These are phyloP conservation scores for Xylaria sp. DNA, from an alignment of 2,329 filamentous ascomycete species.

Conservation along the genomic window DNA sequence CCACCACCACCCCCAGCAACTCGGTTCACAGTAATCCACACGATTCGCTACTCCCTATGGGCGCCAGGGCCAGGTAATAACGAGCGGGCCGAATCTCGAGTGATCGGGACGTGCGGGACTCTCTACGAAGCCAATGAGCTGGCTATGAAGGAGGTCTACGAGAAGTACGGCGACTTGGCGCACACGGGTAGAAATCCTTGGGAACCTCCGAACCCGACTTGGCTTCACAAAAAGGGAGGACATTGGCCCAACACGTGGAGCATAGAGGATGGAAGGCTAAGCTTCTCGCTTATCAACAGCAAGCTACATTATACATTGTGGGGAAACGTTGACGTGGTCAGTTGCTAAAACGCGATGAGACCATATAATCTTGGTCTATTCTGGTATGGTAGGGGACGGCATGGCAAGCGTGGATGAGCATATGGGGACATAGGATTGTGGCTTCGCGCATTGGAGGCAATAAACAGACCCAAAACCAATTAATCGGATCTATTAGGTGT, in stretches of 20 bases:
- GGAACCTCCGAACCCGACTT: neutral
- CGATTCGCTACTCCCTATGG: neutral
- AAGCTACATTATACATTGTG: neutral
- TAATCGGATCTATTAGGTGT: too few species aligned
- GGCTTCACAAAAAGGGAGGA: constrained; percentile 19
- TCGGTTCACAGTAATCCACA: neutral
- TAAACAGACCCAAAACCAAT: too few species aligned
- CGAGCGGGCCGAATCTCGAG: neutral
- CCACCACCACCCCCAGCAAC: neutral
- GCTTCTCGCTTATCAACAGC: constrained; percentile 7
- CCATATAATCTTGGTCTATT: neutral
- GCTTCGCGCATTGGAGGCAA: too few species aligned
- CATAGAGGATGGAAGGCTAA: constrained; percentile 14
- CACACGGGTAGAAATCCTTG: neutral
- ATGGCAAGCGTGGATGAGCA: too few species aligned
- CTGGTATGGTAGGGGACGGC: too few species aligned
- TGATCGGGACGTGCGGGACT: neutral
- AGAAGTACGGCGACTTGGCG: constrained; percentile 18
- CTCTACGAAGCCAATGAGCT: constrained; percentile 12
- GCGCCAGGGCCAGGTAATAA: neutral
- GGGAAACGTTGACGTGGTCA: constrained; percentile 15
- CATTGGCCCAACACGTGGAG: constrained; percentile 27
- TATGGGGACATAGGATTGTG: too few species aligned
- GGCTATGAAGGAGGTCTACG: constrained; percentile 20
- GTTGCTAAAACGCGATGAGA: neutral